Evolutionary conservation across 1,284 basidiomycete species (phyloP).

Genomic region (Ganoderma lucidum): DNA sequence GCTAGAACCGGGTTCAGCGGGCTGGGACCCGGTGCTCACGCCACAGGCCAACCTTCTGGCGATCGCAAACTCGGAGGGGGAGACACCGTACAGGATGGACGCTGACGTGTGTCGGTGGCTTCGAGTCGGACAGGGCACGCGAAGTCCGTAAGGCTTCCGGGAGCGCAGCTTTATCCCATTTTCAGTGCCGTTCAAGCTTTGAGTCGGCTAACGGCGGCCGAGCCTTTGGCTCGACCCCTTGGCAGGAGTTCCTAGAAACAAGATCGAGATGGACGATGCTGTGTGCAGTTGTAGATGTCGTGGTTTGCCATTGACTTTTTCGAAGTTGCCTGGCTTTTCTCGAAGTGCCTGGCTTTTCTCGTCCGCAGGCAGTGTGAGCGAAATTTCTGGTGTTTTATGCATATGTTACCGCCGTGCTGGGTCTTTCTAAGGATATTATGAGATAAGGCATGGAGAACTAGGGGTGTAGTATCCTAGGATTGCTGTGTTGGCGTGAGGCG

Average conservation of each 20-base stretch:
- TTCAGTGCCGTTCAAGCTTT: not conserved
- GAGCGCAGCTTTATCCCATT: not conserved
- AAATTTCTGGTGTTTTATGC: not conserved
- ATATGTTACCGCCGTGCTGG: not conserved
- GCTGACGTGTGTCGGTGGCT: constrained; percentile 7
- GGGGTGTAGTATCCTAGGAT: not conserved
- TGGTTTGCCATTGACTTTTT: not conserved
- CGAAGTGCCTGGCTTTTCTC: not conserved
- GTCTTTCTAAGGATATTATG: not conserved
- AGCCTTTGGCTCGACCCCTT: not conserved
- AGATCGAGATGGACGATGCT: not conserved
- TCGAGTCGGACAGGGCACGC: not conserved
- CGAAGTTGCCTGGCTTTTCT: not conserved
- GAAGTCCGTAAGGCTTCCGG: not conserved
- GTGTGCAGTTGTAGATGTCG: not conserved
- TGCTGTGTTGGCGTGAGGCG: not conserved
- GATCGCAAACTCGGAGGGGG: not conserved
- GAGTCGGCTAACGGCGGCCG: not conserved
- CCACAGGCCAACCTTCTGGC: constrained; percentile 1
- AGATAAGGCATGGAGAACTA: not conserved
- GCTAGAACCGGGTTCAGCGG: constrained; percentile 5
- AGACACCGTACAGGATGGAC: constrained; percentile 5
- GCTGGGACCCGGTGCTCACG: not conserved
- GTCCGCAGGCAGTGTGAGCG: not conserved
- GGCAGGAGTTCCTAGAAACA: constrained; percentile 1